phyloP scores from a whole-genome alignment of 192 early-diverging fungal genomes.

The Chytriomyces sp. region DNA sequence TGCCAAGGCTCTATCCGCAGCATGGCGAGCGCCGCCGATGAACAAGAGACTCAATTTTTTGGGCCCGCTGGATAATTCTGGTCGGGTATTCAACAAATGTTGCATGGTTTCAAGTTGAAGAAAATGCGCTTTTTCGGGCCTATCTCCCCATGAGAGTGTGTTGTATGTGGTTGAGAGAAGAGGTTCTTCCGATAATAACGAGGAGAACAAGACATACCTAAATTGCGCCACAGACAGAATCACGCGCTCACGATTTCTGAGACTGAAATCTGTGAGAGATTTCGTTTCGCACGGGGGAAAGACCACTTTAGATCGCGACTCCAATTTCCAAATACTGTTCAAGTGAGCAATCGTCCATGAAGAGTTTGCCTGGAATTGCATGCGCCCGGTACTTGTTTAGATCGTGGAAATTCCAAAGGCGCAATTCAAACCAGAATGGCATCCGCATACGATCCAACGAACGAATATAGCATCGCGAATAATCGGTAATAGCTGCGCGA shows the following conservation, averaged over 20 bases:
- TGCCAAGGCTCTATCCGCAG: conserved; percentile 72
- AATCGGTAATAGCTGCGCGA: conserved; percentile 73
- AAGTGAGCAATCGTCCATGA: conserved; percentile 95
- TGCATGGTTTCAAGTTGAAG: conserved; percentile 82
- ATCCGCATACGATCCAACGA: conserved; percentile 78
- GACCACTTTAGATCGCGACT: conserved; percentile 64
- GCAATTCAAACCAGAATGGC: conserved; percentile 70
- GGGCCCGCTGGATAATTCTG: conserved; percentile 46
- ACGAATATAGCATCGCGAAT: conserved; percentile 80
- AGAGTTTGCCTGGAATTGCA: conserved; percentile 76
- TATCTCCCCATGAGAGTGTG: not conserved
- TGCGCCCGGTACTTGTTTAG: conserved; percentile 1
- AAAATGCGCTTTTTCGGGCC: conserved; percentile 93
- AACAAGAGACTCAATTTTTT: conserved; percentile 66
- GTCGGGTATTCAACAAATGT: conserved; percentile 64
- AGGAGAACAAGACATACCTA: conserved; percentile 45
- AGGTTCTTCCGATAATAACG: not conserved
- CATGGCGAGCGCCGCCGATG: conserved; percentile 85
- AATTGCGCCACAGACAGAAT: conserved; percentile 95
- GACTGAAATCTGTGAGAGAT: conserved; percentile 59
- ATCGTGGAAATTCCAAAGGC: not conserved
- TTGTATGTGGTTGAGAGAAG: not conserved
- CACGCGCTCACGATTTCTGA: conserved; percentile 59
- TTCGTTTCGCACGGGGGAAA: conserved; percentile 95
- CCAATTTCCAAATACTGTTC: conserved; percentile 75